Percentiles rank a stretch among this genome's conserved stretches.
Conservation (phyloP, 495 filamentous ascomycete species). For the Aspergillus kassunensis region DNA sequence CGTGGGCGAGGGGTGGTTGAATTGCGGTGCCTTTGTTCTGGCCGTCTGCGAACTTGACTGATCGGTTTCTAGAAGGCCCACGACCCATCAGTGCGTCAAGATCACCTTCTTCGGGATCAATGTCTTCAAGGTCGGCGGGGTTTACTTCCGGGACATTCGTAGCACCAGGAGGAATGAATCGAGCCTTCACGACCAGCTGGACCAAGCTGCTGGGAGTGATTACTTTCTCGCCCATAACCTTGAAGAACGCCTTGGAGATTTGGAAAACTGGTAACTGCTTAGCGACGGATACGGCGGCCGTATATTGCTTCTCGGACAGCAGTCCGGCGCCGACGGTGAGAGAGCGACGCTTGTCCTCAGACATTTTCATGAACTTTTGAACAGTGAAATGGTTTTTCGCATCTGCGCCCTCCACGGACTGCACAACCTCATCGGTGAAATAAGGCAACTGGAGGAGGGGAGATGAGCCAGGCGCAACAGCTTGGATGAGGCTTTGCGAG, state of each 20-base stretch:
- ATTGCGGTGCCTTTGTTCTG: constrained; percentile 49
- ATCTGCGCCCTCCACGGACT: constrained; percentile 68
- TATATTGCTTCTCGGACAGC: constrained; percentile 71
- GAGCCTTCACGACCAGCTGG: constrained; percentile 90
- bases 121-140: constrained; percentile 76
- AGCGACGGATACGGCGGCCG: constrained; percentile 67
- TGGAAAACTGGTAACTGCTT: constrained; percentile 75
- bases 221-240: constrained; percentile 89
- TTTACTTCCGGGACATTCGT: constrained; percentile 67
- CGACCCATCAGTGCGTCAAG: constrained; percentile 81
- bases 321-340: constrained; percentile 65
- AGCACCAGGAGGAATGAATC: constrained; percentile 84
- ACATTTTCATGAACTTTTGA: constrained; percentile 80
- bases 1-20: constrained; percentile 77
- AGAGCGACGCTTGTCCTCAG: constrained; percentile 67
- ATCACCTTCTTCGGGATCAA: constrained; percentile 91
- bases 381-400: constrained; percentile 71
- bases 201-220: constrained; percentile 92
- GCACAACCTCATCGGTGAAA: constrained; percentile 71
- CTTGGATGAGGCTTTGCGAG: constrained; percentile 85
- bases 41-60: constrained; percentile 54
- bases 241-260: constrained; percentile 96
- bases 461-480: constrained; percentile 73
- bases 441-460: constrained; percentile 90
- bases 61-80: constrained; percentile 56